phyloP scores from a whole-genome alignment of 192 early-diverging fungal species.

The Linnemannia schmuckeri region DNA sequence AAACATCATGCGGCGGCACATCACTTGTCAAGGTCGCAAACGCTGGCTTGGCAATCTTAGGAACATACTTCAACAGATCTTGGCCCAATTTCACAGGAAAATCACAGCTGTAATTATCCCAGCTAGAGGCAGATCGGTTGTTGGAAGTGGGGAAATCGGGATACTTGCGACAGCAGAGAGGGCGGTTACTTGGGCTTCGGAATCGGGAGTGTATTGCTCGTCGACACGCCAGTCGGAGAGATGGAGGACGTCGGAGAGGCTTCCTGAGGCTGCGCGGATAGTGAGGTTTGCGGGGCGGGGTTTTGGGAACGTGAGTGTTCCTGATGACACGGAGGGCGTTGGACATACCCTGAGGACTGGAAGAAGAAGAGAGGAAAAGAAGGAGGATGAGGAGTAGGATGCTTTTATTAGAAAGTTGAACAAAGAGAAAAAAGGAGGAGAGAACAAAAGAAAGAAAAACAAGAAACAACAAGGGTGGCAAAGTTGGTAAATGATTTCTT shows the following conservation, averaged over 20 bases:
- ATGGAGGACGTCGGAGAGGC: slow-evolving; percentile 61
- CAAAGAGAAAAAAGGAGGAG: background rate
- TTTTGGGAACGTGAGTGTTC: slow-evolving; percentile 59
- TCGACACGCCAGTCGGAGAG: slow-evolving; percentile 55
- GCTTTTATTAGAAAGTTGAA: background rate
- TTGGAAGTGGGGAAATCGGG: background rate
- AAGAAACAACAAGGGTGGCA: no score
- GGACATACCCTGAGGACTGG: slow-evolving; percentile 51
- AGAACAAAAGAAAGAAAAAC: background rate
- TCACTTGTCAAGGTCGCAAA: slow-evolving; percentile 19
- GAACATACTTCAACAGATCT: slow-evolving; percentile 6
- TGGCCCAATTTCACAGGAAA: slow-evolving; percentile 6
- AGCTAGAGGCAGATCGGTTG: slow-evolving; percentile 21
- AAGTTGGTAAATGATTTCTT: background rate
- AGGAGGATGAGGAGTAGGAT: background rate
- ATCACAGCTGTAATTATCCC: slow-evolving; percentile 55
- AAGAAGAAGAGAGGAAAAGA: background rate
- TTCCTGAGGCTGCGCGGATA: slow-evolving; percentile 23
- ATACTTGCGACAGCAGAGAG: slow-evolving; percentile 19
- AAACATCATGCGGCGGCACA: slow-evolving; percentile 31
- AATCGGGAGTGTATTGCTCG: background rate
- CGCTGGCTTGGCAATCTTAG: background rate
- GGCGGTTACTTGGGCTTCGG: slow-evolving; percentile 6
- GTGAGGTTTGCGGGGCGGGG: slow-evolving; percentile 46
- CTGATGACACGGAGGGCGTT: slow-evolving; percentile 46